These are phyloP conservation scores for Stellera chamaejasme DNA, from an alignment of 345 rosid species.

Conservation along the genomic window DNA sequence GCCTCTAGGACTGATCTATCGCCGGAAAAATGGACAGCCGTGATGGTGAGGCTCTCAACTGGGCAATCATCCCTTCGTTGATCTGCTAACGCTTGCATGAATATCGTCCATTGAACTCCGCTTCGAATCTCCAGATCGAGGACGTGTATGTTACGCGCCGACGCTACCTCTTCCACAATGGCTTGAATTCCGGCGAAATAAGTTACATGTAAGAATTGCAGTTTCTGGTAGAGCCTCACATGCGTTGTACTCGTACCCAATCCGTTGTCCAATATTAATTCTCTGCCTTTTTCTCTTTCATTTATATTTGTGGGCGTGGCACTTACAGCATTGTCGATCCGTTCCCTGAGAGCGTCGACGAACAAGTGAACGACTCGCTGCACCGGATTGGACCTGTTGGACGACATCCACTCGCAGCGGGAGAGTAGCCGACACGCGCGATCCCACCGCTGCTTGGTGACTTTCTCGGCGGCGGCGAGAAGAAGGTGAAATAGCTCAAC, in stretches of 20 bases:
- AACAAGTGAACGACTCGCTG: neutral
- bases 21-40: slow-evolving; percentile 20
- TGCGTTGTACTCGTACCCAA: neutral
- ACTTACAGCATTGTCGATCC: slow-evolving; percentile 13
- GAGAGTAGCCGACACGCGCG: slow-evolving; percentile 14
- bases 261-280: neutral
- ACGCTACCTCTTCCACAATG: slow-evolving; percentile 19
- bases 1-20: slow-evolving; percentile 3
- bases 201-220: slow-evolving; percentile 14
- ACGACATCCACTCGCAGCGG: slow-evolving; percentile 14
- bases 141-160: slow-evolving; percentile 24
- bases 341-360: neutral
- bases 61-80: neutral
- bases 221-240: slow-evolving; percentile 1
- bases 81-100: slow-evolving; percentile 5
- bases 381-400: neutral
- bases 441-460: slow-evolving; percentile 17
- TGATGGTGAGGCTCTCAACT: slow-evolving; percentile 31
- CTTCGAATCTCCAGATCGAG: slow-evolving; percentile 21
- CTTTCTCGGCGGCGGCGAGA: slow-evolving; percentile 28
- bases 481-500: slow-evolving; percentile 23
- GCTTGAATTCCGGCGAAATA: slow-evolving; percentile 23
- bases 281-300: neutral
- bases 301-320: slow-evolving; percentile 5
- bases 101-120: slow-evolving; percentile 2